Conservation (phyloP, 164 flowering plant genomes). For the Taxillus chinensis region DNA sequence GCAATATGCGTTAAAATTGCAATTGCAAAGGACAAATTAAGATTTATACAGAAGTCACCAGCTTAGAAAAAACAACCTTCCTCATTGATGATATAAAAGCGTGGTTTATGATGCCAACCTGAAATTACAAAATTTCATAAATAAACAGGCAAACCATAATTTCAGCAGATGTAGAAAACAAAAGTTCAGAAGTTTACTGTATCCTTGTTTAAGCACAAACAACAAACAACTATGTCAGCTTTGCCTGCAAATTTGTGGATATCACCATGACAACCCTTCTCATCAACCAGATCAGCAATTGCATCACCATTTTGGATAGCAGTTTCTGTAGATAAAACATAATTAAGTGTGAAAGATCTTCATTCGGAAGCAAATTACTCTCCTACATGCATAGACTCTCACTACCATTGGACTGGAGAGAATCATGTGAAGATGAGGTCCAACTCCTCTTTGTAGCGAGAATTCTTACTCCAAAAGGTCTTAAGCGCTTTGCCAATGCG, state of each 20-base stretch:
- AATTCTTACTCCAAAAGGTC: slow-evolving; percentile 79
- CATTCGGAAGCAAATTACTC: neutral
- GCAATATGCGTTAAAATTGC: no score
- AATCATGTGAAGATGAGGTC: slow-evolving; percentile 20
- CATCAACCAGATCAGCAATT: slow-evolving; percentile 50
- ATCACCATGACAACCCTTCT: slow-evolving; percentile 64
- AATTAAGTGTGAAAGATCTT: neutral
- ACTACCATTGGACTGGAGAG: slow-evolving; percentile 31
- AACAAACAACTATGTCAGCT: slow-evolving; percentile 74
- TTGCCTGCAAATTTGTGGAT: slow-evolving; percentile 53
- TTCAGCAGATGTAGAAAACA: neutral
- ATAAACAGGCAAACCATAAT: slow-evolving; percentile 1
- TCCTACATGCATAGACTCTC: neutral
- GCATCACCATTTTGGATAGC: slow-evolving; percentile 14
- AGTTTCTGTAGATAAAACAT: slow-evolving; percentile 14
- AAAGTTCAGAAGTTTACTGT: slow-evolving; percentile 37
- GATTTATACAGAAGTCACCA: neutral
- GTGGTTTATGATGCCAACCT: slow-evolving; percentile 70
- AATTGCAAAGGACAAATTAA: neutral
- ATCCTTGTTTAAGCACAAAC: slow-evolving; percentile 56
- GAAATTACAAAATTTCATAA: slow-evolving; percentile 15
- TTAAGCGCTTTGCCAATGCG: slow-evolving; percentile 74
- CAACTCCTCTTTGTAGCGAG: slow-evolving; percentile 86
- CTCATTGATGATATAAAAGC: slow-evolving; percentile 76
- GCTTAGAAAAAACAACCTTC: slow-evolving; percentile 42